phyloP scores from a whole-genome alignment of 768 basidiomycete genomes.

The Suillus weaverae region DNA sequence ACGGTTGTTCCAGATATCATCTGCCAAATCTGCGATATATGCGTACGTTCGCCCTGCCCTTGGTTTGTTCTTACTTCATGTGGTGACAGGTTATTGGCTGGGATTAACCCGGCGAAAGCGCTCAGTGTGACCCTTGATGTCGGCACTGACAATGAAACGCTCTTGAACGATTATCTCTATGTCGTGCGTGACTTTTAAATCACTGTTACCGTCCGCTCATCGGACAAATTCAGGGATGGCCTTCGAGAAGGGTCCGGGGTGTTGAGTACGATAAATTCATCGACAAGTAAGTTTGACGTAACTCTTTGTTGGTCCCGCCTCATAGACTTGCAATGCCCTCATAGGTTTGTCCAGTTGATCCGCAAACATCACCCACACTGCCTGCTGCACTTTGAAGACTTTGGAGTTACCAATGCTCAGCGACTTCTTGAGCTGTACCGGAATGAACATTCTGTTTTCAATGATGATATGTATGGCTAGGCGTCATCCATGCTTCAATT shows the following conservation, averaged over 20 bases:
- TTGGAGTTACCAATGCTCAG: conserved; percentile 77
- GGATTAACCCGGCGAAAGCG: conserved; percentile 60
- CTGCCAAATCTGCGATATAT: conserved; percentile 79
- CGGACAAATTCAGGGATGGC: conserved; percentile 59
- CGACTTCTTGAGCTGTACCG: conserved; percentile 62
- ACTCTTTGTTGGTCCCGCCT: neutral
- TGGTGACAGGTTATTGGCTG: conserved; percentile 55
- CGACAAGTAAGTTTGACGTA: conserved; percentile 52
- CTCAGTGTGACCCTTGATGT: conserved; percentile 70
- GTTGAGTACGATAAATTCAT: conserved; percentile 75
- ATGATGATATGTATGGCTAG: conserved; percentile 75
- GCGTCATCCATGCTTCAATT: conserved; percentile 6
- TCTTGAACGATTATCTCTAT: conserved; percentile 64
- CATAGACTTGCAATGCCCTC: neutral
- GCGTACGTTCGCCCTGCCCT: conserved; percentile 42
- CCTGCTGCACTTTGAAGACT: conserved; percentile 85
- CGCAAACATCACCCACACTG: conserved; percentile 55
- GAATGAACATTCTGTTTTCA: conserved; percentile 69
- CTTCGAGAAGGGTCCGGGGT: conserved; percentile 66
- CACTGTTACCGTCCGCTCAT: neutral
- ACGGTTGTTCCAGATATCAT: conserved; percentile 52
- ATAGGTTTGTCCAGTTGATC: conserved; percentile 74
- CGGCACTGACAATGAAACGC: conserved; percentile 68
- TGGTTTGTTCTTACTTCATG: neutral
- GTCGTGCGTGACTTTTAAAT: conserved; percentile 45